These are phyloP conservation scores for Globisporangium cederbergense DNA, from an alignment of 352 stramenopile genomes.

Conservation along the genomic window DNA sequence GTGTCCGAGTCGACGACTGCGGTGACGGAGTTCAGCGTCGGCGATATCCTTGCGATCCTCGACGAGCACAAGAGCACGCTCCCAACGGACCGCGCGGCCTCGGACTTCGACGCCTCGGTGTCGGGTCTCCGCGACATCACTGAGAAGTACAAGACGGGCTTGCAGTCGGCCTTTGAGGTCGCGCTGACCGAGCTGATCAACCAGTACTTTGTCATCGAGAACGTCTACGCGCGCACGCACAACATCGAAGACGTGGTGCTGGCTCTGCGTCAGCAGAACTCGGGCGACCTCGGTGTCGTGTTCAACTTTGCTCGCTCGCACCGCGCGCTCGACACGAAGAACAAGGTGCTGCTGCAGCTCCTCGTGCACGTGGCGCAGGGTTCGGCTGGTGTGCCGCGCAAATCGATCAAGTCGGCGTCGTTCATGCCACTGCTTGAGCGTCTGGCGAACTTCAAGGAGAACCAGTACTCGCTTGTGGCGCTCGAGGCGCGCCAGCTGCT, in stretches of 20 bases:
- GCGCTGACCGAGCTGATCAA: constrained; percentile 75
- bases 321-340: constrained; percentile 84
- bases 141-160: constrained; percentile 73
- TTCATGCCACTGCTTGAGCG: constrained; percentile 85
- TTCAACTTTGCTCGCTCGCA: constrained; percentile 92
- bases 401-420: constrained; percentile 53
- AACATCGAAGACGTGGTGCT: constrained; percentile 85
- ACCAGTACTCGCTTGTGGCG: constrained; percentile 91
- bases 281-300: constrained; percentile 76
- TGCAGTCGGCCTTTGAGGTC: constrained; percentile 60
- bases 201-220: constrained; percentile 79
- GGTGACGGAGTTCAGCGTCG: constrained; percentile 47
- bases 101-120: constrained; percentile 74
- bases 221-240: constrained; percentile 66
- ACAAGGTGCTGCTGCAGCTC: constrained; percentile 79
- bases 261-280: constrained; percentile 89
- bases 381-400: constrained; percentile 31
- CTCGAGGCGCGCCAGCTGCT: constrained; percentile 94
- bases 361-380: constrained; percentile 48
- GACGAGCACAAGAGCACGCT: constrained; percentile 65
- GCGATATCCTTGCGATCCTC: constrained; percentile 51
- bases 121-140: constrained; percentile 66
- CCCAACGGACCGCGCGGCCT: constrained; percentile 40
- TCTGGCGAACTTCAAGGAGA: constrained; percentile 86
- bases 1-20: constrained; percentile 26